Base-by-base conservation (phyloP, 176 grass and related monocot species). In the Oryza nivara region DNA sequence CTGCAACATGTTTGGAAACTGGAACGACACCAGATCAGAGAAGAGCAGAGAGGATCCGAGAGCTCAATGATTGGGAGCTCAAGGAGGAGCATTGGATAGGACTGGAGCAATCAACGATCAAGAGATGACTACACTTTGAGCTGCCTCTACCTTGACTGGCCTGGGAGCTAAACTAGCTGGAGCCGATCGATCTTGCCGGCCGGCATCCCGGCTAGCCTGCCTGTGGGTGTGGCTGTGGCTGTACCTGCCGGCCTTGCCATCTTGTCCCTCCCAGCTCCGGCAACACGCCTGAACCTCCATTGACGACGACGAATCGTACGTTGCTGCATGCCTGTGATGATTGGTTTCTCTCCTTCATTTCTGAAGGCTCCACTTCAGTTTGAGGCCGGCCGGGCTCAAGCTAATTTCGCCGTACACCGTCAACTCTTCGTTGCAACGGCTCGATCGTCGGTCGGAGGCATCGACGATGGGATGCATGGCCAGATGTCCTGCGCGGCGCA, bases 401-500 rank as follows among this genome's bases (percentile, higher is more conserved):
- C 7, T 48, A 72, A 63, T 9, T n/a, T 23, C 8, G 58, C 20
- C 58, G 58, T 63, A 9, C 20, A 52, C 14, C 49, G 9, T 13
- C 58, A 63, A n/a, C 58, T 63, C n/a, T 63, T 63, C 3, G 58
- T 22, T 23, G 58, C 58, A 63, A 63, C n/a, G 58, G 20, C 20
- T 63, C 58, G 8, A 63, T 63, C 58, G 58, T 63, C 58, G 58
- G 58, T 23, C 58, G n/a, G 75, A 83, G 72, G 77, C 65, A 76
- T 65, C 22, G 52, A 72, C 45, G 54, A 4, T 25, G 60, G 71
- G 71, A 47, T 63, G 80, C 49, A 9, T 46, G 56, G 20, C 51
- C 16, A 56, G 51, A 7, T 58, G 22, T 72, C 80, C 68, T 45
- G 80, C 68, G 78, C 72, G 73, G 78, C 23, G 88, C 88, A 82